Conservation (phyloP, 176 grass and related monocot genomes). For the Aegilops speltoides region DNA sequence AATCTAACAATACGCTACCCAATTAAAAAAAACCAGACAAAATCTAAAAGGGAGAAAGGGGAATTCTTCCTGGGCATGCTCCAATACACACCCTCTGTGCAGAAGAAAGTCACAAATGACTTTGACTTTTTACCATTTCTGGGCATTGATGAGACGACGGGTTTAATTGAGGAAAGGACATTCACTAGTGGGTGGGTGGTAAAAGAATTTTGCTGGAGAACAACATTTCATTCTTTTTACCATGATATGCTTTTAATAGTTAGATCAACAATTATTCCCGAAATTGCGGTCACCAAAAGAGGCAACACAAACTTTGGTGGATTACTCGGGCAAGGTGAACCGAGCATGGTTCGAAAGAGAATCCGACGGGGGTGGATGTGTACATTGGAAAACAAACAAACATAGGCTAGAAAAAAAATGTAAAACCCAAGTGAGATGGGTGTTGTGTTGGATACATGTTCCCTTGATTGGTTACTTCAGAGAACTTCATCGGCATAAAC, state of each 20-base stretch:
- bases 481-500: neutral
- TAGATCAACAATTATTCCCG: neutral
- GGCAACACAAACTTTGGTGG: neutral
- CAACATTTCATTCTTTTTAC: too few species aligned
- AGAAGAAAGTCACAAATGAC: too few species aligned
- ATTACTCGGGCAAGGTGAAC: neutral
- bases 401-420: too few species aligned
- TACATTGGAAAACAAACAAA: neutral
- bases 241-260: neutral
- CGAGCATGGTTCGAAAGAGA: neutral
- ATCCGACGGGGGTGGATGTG: neutral
- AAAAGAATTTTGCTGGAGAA: neutral
- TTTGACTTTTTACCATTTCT: too few species aligned
- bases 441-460: neutral
- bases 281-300: neutral
- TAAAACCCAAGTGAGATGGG: neutral
- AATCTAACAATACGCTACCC: too few species aligned
- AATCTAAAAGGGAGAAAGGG: too few species aligned
- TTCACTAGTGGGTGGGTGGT: too few species aligned
- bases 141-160: too few species aligned
- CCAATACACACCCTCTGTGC: too few species aligned
- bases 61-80: too few species aligned
- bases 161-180: too few species aligned
- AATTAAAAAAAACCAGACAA: neutral
- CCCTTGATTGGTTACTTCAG: neutral